Evolutionary conservation across 2,329 filamentous ascomycete genomes (phyloP).

Genomic region (Epicoccum nigrum): DNA sequence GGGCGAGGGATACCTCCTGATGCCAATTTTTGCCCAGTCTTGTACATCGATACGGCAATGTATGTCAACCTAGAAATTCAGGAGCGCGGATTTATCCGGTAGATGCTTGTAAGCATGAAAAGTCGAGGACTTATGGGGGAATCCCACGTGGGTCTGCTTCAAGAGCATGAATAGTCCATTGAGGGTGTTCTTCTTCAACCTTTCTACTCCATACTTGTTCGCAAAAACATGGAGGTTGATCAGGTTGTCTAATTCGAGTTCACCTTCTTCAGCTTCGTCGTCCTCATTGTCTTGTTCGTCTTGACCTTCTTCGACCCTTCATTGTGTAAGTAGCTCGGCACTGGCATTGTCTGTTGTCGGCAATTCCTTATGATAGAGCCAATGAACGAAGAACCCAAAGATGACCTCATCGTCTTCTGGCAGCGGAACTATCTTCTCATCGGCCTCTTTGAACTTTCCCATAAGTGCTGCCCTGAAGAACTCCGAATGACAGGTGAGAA

Average conservation of each 20-base stretch:
- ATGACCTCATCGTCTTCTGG: conserved; percentile 1
- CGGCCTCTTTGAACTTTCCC: conserved; percentile 19
- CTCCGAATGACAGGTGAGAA: not conserved
- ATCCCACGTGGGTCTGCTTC: not conserved
- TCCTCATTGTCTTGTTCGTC: no score
- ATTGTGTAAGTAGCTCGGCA: not conserved
- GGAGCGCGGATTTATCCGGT: not conserved
- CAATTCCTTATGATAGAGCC: conserved; percentile 20
- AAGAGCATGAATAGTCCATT: not conserved
- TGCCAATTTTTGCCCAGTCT: not conserved
- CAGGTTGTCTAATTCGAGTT: not conserved
- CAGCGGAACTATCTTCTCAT: conserved; percentile 15
- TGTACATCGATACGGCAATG: not conserved
- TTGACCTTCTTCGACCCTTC: not conserved
- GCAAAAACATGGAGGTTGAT: conserved; percentile 17
- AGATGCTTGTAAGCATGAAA: not conserved
- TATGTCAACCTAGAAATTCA: not conserved
- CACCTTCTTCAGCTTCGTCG: not conserved
- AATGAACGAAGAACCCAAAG: conserved; percentile 25
- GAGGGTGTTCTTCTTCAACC: not conserved
- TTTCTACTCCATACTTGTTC: conserved; percentile 8
- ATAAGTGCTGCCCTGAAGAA: conserved; percentile 1
- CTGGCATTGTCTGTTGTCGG: not conserved
- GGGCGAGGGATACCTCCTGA: not conserved
- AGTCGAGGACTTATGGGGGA: not conserved